Base-by-base conservation (phyloP, 2,329 filamentous ascomycete species). In the Clarireedia sp. region DNA sequence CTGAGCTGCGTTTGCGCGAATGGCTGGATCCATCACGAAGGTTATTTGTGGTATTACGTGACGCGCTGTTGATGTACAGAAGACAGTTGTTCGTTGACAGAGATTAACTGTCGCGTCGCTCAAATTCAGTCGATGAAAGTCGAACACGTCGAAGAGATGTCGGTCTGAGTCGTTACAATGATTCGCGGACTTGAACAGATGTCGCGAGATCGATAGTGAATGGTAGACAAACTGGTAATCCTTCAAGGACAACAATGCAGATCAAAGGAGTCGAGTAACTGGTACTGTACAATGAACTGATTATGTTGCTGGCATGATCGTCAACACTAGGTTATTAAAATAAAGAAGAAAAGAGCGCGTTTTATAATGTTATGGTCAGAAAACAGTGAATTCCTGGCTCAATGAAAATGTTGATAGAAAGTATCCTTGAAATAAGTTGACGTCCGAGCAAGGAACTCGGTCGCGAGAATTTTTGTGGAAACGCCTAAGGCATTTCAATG, bases 1-100 rank as follows among this genome's bases (percentile, higher is more conserved):
- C 51, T 69, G 67, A 46, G 67, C 67, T 29, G 67, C 67, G 51
- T 63, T 69, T 19, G 65, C 67, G 50, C 64, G 62, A 53, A 56
- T 59, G 41, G 64, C 54, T 17, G 48, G 29, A 46, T 65, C 62
- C 62, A 66, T 64, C 43, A 50, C 59, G 56, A 56, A 17, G 21
- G 29, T 40, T 44, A 33, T 41, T 17, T 49, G 17, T 48, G 51
- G n/a, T 23, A 21, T 6, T 45, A 45, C 21, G 41, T 45, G 38
- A 41, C 38, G 38, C 38, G 38, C 16, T 41, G 38, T 41, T 41
- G 38, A 41, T 41, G 19, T 12, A 33, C 3, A 3, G 9, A 41
- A 17, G 16, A 41, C 38, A 41, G 19, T 41, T 41, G 19, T 41
- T n/a, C 38, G 38, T 41, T 17, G 38, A 19, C 38, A 3, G 7